Conservation (phyloP, 495 filamentous ascomycete genomes). For the Acidomyces sp. region DNA sequence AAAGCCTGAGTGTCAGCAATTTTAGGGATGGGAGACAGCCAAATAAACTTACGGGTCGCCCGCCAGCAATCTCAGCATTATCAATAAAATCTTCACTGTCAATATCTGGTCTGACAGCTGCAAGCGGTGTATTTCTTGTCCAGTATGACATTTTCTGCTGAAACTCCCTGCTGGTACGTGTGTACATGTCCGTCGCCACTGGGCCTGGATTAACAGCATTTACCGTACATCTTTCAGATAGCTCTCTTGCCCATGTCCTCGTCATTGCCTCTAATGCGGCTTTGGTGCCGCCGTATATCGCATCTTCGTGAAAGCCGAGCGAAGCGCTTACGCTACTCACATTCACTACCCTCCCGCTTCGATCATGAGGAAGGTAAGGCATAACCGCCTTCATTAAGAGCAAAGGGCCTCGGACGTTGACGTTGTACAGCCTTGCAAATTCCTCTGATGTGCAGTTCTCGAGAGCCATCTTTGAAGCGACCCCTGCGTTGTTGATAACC, state of each 20-base stretch:
- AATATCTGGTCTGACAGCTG: conserved; percentile 38
- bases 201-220: conserved; percentile 86
- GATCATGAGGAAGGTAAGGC: conserved; percentile 58
- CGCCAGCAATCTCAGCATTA: conserved; percentile 50
- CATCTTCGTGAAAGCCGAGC: conserved; percentile 56
- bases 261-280: conserved; percentile 89
- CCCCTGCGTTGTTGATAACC: conserved; percentile 77
- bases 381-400: conserved; percentile 59
- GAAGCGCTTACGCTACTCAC: conserved; percentile 56
- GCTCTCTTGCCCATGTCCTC: conserved; percentile 71
- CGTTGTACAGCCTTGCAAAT: conserved; percentile 57
- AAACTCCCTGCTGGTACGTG: conserved; percentile 38
- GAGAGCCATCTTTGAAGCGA: conserved; percentile 47
- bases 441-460: conserved; percentile 44
- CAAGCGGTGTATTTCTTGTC: conserved; percentile 57
- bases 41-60: conserved; percentile 36
- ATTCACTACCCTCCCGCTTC: conserved; percentile 69
- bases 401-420: conserved; percentile 81
- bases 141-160: conserved; percentile 40
- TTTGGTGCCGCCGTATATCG: conserved; percentile 80
- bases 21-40: background rate
- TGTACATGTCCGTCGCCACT: conserved; percentile 68
- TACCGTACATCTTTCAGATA: conserved; percentile 64
- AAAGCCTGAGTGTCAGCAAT: too few species aligned
- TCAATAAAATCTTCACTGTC: conserved; percentile 48